Evolutionary conservation across 345 rosid species (phyloP).

Genomic region (Sonneratia caseolaris): DNA sequence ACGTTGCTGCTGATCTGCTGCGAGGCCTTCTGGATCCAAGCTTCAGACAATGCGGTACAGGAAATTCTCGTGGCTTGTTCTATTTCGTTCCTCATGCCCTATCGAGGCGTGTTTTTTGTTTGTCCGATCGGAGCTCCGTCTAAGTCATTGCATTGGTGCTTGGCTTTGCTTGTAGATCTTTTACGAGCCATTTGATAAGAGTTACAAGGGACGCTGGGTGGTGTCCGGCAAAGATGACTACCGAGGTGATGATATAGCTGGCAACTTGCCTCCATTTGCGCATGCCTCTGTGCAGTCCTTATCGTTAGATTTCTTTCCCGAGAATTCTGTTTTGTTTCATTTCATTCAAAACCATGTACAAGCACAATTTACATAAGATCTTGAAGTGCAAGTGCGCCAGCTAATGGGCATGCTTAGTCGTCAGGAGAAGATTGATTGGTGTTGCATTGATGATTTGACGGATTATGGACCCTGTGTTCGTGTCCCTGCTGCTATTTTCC

Average conservation of each 20-base stretch:
- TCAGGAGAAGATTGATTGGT: too few relatives aligned
- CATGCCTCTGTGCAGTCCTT: not conserved
- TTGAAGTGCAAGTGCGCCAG: too few relatives aligned
- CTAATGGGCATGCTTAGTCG: too few relatives aligned
- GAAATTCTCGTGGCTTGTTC: not conserved
- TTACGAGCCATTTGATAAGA: constrained; percentile 16
- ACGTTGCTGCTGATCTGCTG: constrained; percentile 7
- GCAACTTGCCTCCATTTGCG: too few relatives aligned
- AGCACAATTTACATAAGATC: too few relatives aligned
- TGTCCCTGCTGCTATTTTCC: too few relatives aligned
- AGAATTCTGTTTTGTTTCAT: too few relatives aligned
- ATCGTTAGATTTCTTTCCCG: too few relatives aligned
- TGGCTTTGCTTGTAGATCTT: constrained; percentile 10
- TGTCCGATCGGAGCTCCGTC: not conserved
- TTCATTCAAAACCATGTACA: too few relatives aligned
- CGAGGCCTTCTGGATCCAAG: constrained; percentile 9
- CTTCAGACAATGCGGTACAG: constrained; percentile 6
- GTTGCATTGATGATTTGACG: too few relatives aligned
- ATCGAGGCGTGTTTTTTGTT: not conserved
- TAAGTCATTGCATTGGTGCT: not conserved
- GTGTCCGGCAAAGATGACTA: constrained; percentile 17
- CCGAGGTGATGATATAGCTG: constrained; percentile 6
- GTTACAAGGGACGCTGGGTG: constrained; percentile 16
- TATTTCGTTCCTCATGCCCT: not conserved
- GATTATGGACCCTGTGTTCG: too few relatives aligned